These are phyloP conservation scores for Phytophthora palmivora DNA, from an alignment of 352 stramenopile genomes.

Conservation along the genomic window DNA sequence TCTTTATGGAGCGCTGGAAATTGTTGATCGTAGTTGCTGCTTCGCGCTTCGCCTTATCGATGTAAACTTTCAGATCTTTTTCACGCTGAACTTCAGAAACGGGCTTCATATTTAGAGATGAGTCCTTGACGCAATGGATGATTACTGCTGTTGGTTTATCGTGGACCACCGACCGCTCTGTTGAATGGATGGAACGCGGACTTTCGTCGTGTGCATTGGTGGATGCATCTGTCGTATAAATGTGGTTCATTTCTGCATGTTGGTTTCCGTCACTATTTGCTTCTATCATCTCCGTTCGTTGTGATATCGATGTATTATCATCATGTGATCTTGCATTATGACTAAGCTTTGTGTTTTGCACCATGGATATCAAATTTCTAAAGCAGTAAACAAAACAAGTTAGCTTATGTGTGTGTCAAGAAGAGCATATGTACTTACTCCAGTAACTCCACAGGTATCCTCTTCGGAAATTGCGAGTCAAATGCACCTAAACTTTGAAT, in stretches of 20 bases:
- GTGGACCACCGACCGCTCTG: not conserved
- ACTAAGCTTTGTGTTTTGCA: not conserved
- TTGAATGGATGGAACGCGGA: not conserved
- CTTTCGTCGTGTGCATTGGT: not conserved
- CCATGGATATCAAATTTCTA: conserved; percentile 6
- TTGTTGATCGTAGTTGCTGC: not conserved
- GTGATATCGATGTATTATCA: not conserved
- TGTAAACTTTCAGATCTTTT: not conserved
- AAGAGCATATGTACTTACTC: conserved; percentile 6
- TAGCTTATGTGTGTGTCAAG: not conserved
- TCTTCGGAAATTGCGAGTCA: conserved; percentile 15
- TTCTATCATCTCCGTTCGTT: not conserved
- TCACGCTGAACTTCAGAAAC: not conserved
- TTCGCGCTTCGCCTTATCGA: not conserved
- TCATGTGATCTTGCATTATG: not conserved
- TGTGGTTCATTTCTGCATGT: not conserved
- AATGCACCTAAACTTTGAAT: conserved; percentile 17
- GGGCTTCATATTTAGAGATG: not conserved
- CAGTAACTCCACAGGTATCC: conserved; percentile 12
- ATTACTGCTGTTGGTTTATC: not conserved
- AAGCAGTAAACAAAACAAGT: not conserved
- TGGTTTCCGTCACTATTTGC: not conserved
- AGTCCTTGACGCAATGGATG: not conserved
- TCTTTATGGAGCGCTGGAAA: not conserved
- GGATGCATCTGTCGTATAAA: not conserved